Conservation (phyloP, 805 yeast genomes). For the Candida cerambycidarum region DNA sequence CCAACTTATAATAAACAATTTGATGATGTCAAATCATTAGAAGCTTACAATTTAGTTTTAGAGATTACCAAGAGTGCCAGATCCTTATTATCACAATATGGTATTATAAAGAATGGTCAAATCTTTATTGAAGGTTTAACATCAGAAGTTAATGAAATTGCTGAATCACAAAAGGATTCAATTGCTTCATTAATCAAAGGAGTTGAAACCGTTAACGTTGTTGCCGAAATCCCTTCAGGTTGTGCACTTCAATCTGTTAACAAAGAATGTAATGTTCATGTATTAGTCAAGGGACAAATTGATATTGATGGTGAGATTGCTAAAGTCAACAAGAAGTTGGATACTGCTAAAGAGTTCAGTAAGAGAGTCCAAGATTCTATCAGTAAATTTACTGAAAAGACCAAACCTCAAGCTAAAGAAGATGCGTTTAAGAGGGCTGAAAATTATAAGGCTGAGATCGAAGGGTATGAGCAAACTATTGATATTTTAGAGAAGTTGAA, state of each 20-base stretch:
- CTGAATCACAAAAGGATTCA: conserved; percentile 73
- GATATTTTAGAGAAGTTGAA: conserved; percentile 79
- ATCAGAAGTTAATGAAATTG: conserved; percentile 49
- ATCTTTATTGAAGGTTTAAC: conserved; percentile 74
- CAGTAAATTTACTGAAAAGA: conserved; percentile 84
- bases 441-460: conserved; percentile 79
- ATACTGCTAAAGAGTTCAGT: conserved; percentile 58
- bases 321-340: conserved; percentile 78
- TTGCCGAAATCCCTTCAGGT: conserved; percentile 74
- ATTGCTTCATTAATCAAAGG: conserved; percentile 91
- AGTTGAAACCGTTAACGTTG: conserved; percentile 68
- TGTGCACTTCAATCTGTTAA: conserved; percentile 83
- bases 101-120: conserved; percentile 83
- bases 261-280: conserved; percentile 80
- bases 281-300: conserved; percentile 90
- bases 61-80: conserved; percentile 88
- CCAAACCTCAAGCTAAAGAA: conserved; percentile 77
- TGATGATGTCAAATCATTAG: conserved; percentile 62
- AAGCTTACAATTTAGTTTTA: conserved; percentile 80
- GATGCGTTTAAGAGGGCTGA: conserved; percentile 68
- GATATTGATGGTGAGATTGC: conserved; percentile 88
- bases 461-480: conserved; percentile 84
- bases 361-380: conserved; percentile 69
- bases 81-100: conserved; percentile 87
- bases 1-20: conserved; percentile 66